Base-by-base conservation (phyloP, 2,329 filamentous ascomycete genomes). In the Cyphellophora europaea region DNA sequence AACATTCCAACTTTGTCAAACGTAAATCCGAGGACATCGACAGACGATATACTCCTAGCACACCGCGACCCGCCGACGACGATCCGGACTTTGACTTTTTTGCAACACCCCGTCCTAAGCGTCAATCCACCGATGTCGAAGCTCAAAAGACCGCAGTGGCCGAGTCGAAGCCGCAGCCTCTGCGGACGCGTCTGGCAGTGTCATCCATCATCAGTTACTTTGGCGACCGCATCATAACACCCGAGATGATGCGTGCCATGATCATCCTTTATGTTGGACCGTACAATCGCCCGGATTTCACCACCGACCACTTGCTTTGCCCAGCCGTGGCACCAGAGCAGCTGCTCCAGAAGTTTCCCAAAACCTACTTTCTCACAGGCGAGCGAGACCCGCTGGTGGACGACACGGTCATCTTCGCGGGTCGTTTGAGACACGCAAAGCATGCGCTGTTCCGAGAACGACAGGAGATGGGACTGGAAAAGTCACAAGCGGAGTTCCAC, bases 201-300 rank as follows among this genome's bases (percentile, higher is more conserved):
- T 88, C 86, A 0, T 89, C 81, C n/a, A 93, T 94, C 77, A 93
- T 98, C 21, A 95, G 89, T 0, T 96, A 96, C 61, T 93, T 95
- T 58, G 91, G 93, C 56, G 91, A 98, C 57, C 81, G 91, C 17
- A 83, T 98, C 17, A 70, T 98, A 11, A 89, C 86, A 0, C 89
- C 91, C 0, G 91, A 98, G 59, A 94, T 96, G 86, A 95, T 96
- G 82, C 82, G 91, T 19, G 86, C 88, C 44, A 96, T 98, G 88
- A 94, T 98, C 46, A 93, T 98, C 46, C 69, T 98, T 3, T 98
- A 98, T 56, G 83, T 98, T 36, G 91, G 91, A 1, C 87, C 88
- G 0, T 83, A 95, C 54, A 85, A 91, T 56, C 80, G 88, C 1
- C 91, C 91, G 0, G 87, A 96, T 54, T 96, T 98, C 57, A 77